phyloP scores from a whole-genome alignment of 768 basidiomycete genomes.

The Lyophyllum atratum region DNA sequence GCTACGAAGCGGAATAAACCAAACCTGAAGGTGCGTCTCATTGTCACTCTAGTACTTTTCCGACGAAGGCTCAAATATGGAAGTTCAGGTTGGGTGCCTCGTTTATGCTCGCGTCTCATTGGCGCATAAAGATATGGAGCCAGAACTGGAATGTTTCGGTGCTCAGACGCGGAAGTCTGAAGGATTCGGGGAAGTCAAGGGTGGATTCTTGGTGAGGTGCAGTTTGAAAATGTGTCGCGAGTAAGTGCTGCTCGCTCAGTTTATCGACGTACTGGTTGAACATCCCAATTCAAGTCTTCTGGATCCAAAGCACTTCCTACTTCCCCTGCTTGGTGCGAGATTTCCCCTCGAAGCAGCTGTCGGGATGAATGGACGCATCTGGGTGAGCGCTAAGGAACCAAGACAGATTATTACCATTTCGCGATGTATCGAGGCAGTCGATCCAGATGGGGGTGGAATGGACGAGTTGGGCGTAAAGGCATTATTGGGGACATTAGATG shows the following conservation, averaged over 20 bases:
- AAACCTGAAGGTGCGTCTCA: constrained; percentile 72
- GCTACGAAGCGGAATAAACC: constrained; percentile 95
- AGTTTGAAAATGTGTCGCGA: constrained; percentile 84
- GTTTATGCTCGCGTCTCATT: constrained; percentile 92
- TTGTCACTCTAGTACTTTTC: background rate
- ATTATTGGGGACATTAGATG: constrained; percentile 50
- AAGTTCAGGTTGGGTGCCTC: constrained; percentile 76
- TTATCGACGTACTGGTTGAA: background rate
- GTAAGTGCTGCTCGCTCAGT: constrained; percentile 46
- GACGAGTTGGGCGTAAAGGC: constrained; percentile 52
- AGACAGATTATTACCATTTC: constrained; percentile 74
- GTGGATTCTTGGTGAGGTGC: constrained; percentile 80
- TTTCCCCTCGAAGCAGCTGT: constrained; percentile 89
- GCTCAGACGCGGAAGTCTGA: constrained; percentile 90
- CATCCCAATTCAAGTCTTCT: constrained; percentile 54
- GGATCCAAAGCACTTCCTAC: constrained; percentile 78
- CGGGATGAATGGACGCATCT: constrained; percentile 90
- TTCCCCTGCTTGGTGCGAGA: constrained; percentile 75
- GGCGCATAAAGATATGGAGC: constrained; percentile 97
- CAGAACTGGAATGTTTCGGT: constrained; percentile 96
- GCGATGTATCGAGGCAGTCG: constrained; percentile 80
- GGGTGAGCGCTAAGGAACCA: constrained; percentile 78
- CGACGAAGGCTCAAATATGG: background rate
- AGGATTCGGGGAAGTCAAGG: constrained; percentile 92
- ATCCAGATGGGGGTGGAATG: constrained; percentile 72